A percentile compares a stretch with the other conserved stretches of the same genome.
Conservation (phyloP, 495 filamentous ascomycete genomes). For the Echria macrotheca region DNA sequence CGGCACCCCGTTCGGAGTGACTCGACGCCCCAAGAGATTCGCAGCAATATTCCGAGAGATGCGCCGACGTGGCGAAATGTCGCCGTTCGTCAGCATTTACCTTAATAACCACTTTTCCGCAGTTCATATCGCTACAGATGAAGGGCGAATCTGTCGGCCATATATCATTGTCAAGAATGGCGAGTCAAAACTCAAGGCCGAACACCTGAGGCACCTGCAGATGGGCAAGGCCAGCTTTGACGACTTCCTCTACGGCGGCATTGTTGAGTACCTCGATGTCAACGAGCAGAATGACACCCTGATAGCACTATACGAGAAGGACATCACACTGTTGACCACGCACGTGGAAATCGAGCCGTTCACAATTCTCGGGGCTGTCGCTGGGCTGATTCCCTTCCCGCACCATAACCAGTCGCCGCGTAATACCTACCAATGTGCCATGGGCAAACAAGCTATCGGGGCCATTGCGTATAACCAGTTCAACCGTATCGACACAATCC, state of each 20-base stretch:
- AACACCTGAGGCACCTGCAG: constrained; percentile 71
- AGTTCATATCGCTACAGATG: constrained; percentile 94
- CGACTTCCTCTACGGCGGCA: constrained; percentile 79
- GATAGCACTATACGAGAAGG: constrained; percentile 80
- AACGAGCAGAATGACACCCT: constrained; percentile 97
- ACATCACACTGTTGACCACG: constrained; percentile 73
- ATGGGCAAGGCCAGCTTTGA: constrained; percentile 82
- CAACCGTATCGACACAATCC: constrained; percentile 86
- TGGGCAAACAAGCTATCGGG: constrained; percentile 99
- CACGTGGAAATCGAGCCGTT: constrained; percentile 98
- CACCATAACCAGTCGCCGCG: constrained; percentile 99
- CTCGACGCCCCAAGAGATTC: constrained; percentile 76
- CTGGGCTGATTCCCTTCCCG: constrained; percentile 93
- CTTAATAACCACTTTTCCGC: constrained; percentile 88
- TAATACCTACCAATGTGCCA: constrained; percentile 99
- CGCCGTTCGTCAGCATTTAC: constrained; percentile 90
- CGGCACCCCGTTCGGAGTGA: constrained; percentile 84
- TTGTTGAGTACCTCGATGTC: constrained; percentile 95
- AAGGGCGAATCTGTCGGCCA: constrained; percentile 90
- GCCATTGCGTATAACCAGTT: constrained; percentile 97
- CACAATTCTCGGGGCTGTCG: constrained; percentile 94
- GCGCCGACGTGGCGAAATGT: constrained; percentile 80
- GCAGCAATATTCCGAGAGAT: constrained; percentile 74
- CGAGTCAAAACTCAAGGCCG: constrained; percentile 67
- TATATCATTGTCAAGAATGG: constrained; percentile 89